These are phyloP conservation scores for Colletotrichum sp. DNA, from an alignment of 2,329 filamentous ascomycete species.

Conservation along the genomic window DNA sequence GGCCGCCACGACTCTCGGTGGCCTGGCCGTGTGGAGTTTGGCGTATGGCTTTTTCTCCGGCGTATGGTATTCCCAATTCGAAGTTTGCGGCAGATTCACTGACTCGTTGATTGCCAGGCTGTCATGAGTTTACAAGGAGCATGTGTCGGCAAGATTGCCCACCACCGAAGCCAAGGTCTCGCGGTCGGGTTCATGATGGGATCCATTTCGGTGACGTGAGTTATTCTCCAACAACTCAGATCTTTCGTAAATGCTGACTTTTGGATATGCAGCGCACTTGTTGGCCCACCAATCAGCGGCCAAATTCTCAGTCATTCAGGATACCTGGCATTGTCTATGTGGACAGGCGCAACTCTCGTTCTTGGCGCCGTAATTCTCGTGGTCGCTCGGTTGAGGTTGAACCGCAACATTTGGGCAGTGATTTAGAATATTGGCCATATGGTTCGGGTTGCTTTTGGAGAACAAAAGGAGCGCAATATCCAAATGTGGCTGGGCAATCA, in stretches of 20 bases:
- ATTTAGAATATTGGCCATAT: neutral
- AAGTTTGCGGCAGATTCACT: neutral
- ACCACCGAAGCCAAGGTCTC: slow-evolving; percentile 39
- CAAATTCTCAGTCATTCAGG: slow-evolving; percentile 39
- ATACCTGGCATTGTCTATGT: slow-evolving; percentile 45
- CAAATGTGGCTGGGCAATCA: neutral
- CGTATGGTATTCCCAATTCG: slow-evolving; percentile 25
- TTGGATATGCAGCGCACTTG: slow-evolving; percentile 34
- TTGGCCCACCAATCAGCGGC: slow-evolving; percentile 46
- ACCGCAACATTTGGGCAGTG: neutral
- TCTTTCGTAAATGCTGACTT: neutral
- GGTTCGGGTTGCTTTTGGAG: neutral
- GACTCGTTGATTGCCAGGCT: slow-evolving; percentile 33
- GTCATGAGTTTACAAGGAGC: slow-evolving; percentile 51
- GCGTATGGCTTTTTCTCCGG: slow-evolving; percentile 52
- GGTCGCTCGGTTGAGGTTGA: slow-evolving; percentile 15
- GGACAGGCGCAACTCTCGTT: slow-evolving; percentile 35
- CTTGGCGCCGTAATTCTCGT: slow-evolving; percentile 30
- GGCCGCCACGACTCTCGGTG: slow-evolving; percentile 43
- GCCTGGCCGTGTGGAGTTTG: slow-evolving; percentile 47
- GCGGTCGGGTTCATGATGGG: slow-evolving; percentile 47
- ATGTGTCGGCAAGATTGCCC: slow-evolving; percentile 47
- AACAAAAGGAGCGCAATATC: neutral
- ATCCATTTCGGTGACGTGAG: slow-evolving; percentile 45
- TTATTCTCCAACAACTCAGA: fast-evolving